phyloP scores from a whole-genome alignment of 148 eudicot species.

The Rhododendron simsii region DNA sequence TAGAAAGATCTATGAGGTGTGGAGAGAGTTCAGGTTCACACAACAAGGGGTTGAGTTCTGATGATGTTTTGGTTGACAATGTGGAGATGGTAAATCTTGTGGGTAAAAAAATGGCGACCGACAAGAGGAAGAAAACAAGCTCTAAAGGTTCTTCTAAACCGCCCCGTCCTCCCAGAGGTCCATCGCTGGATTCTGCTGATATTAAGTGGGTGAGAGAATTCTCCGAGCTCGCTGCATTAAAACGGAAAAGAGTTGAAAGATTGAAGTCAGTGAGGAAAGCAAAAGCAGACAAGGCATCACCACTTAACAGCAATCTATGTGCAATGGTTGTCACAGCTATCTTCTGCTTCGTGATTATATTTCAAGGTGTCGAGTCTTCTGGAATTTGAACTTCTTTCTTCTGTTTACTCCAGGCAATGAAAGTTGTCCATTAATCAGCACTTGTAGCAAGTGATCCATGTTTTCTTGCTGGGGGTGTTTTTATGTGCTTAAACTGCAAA shows the following conservation, averaged over 20 bases:
- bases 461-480: not conserved
- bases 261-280: conserved; percentile 28
- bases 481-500: not conserved
- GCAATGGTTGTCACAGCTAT: conserved; percentile 34
- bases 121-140: conserved; percentile 25
- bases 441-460: not conserved
- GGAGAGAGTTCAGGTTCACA: conserved; percentile 15
- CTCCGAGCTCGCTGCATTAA: conserved; percentile 32
- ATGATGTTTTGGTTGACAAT: conserved; percentile 15
- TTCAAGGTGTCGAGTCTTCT: conserved; percentile 32
- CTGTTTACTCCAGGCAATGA: not conserved
- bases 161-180: conserved; percentile 41
- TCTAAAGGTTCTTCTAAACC: conserved; percentile 34
- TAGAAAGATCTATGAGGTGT: conserved; percentile 8
- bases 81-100: not conserved
- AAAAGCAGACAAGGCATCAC: conserved; percentile 27
- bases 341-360: conserved; percentile 37
- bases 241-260: conserved; percentile 34
- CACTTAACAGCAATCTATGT: conserved; percentile 19
- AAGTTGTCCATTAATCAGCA: no score
- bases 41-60: conserved; percentile 18
- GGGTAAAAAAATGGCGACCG: conserved; percentile 10
- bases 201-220: conserved; percentile 37
- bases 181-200: conserved; percentile 37
- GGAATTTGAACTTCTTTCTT: not conserved